phyloP scores from a whole-genome alignment of 495 filamentous ascomycete genomes.

The Aspergillus nidulans region DNA sequence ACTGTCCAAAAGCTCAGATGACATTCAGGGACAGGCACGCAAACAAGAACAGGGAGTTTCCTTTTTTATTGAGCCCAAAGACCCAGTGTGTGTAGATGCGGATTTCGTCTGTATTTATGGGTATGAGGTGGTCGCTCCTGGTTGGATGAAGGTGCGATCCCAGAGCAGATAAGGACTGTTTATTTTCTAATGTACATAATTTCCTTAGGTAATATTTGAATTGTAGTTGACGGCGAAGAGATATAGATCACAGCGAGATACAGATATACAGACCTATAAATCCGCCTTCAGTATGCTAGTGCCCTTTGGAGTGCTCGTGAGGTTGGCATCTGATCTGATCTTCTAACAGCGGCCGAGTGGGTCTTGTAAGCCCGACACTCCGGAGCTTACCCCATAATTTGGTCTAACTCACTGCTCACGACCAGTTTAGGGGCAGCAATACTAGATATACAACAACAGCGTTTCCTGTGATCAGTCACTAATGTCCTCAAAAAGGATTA shows the following conservation, averaged over 20 bases:
- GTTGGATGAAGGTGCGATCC: conserved; percentile 46
- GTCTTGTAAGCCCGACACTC: background rate
- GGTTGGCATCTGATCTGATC: background rate
- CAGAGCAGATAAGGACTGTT: conserved; percentile 38
- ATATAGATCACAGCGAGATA: background rate
- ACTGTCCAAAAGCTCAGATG: background rate
- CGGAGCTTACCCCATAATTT: background rate
- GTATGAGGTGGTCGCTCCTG: conserved; percentile 46
- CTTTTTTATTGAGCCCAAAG: conserved; percentile 18
- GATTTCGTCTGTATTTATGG: conserved; percentile 27
- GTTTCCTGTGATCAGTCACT: background rate
- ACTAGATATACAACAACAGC: background rate
- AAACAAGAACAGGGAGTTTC: conserved; percentile 5
- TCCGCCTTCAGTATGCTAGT: background rate
- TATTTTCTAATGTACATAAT: conserved; percentile 43
- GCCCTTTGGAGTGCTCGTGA: background rate
- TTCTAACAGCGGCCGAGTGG: background rate
- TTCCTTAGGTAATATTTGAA: background rate
- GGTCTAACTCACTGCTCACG: background rate
- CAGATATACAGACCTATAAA: background rate
- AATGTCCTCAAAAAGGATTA: conserved; percentile 10
- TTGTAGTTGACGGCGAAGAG: background rate
- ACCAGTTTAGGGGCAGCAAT: background rate
- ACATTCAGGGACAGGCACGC: background rate
- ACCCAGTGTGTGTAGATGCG: conserved; percentile 2